These are phyloP conservation scores for Amphichorda felina DNA, from an alignment of 2,329 filamentous ascomycete genomes.

Conservation along the genomic window DNA sequence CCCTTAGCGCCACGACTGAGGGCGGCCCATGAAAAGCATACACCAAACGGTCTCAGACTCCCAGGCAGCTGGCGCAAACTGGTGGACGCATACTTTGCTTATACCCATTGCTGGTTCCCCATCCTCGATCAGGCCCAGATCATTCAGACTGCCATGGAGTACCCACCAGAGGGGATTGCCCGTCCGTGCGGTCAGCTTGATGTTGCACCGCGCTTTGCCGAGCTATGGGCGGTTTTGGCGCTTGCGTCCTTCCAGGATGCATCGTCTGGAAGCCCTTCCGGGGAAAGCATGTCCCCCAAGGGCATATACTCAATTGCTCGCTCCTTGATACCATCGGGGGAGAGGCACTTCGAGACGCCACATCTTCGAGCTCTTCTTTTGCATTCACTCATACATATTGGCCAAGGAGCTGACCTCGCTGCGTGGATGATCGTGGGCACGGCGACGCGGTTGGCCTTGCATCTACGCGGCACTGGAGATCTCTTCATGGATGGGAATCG, in stretches of 20 bases:
- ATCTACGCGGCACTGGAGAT: slow-evolving; percentile 8
- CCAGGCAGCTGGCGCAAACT: slow-evolving; percentile 46
- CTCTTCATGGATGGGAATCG: not conserved
- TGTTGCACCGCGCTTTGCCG: slow-evolving; percentile 31
- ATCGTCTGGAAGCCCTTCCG: slow-evolving; percentile 7
- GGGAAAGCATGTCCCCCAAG: slow-evolving; percentile 6
- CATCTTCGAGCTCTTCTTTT: slow-evolving; percentile 31
- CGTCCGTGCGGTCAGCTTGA: slow-evolving; percentile 8
- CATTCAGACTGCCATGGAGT: slow-evolving; percentile 32
- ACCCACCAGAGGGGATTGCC: slow-evolving; percentile 21
- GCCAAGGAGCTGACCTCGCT: slow-evolving; percentile 37
- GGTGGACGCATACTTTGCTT: slow-evolving; percentile 62
- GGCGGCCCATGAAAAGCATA: not conserved
- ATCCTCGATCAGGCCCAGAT: slow-evolving; percentile 57
- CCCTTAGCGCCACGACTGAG: not conserved
- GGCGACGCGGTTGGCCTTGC: slow-evolving; percentile 37
- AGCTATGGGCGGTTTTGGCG: slow-evolving; percentile 48
- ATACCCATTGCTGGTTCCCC: slow-evolving; percentile 67
- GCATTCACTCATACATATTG: slow-evolving; percentile 51
- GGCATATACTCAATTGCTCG: slow-evolving; percentile 39
- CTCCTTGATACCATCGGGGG: slow-evolving; percentile 33
- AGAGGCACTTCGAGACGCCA: slow-evolving; percentile 32
- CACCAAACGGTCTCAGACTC: slow-evolving; percentile 15
- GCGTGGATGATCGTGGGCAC: slow-evolving; percentile 56
- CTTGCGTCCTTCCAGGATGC: slow-evolving; percentile 43